Base-by-base conservation (phyloP, 768 basidiomycete genomes). In the Suillus placidus region DNA sequence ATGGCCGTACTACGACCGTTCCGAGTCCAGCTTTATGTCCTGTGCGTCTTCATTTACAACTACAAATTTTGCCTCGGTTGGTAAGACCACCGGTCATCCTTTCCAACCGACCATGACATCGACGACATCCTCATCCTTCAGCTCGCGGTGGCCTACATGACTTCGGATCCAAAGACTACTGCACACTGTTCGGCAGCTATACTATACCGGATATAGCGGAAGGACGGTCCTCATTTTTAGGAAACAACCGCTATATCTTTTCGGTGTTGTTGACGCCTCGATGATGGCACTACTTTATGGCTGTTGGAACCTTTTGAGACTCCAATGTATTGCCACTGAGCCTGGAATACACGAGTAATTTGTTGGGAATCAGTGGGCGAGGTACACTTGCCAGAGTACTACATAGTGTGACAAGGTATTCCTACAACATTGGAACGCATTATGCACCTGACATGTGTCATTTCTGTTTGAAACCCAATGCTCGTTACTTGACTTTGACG, bases 1-100 rank as follows among this genome's bases (percentile, higher is more conserved):
- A 26, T 26, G 26, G 72, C 73, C n/a, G 63, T 63, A 20, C 70
- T 63, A 20, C 70, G 71, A 12, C 76, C 76, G 1, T 77, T 77
- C 70, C n/a, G n/a, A n/a, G n/a, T n/a, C n/a, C 69, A 70, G 56
- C 69, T 76, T 40, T 77, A 75, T 67, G 73, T 71, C 9, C 64
- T 76, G 43, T 72, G 70, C 42, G 45, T 77, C 20, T 67, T 78
- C 18, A 74, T 77, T 58, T 75, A 69, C 57, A 74, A 72, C 14
- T 62, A 65, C 26, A 34, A 70, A 37, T 77, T 78, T 57, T 72
- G 67, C 43, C 74, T 77, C 54, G 72, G 64, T 32, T 74, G 77
- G 47, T 76, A 74, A 61, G 77, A 78, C 60, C 74, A 72, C 37
- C 73, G 63, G 14, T 71, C 73, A 69, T 20, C 26, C 26, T 26